Conservation (phyloP, 139 green algal species). For the Chlamydomonas sp. region DNA sequence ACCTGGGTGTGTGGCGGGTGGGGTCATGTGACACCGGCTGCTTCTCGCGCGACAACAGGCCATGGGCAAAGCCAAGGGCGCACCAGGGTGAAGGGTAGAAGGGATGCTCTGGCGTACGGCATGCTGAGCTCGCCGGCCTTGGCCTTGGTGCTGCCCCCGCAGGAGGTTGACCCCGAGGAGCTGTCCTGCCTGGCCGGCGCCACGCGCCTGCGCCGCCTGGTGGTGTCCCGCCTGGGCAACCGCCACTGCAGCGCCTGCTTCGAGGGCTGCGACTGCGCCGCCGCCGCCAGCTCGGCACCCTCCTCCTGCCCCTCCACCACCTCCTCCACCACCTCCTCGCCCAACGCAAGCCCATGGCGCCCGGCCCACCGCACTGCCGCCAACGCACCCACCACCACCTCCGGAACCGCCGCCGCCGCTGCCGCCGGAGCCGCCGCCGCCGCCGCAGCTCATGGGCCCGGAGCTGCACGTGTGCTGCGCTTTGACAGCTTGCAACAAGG, state of each 20-base stretch:
- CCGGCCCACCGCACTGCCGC: too few species aligned
- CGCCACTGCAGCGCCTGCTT: constrained; percentile 28
- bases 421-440: too few species aligned
- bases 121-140: too few species aligned
- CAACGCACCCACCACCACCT: too few species aligned
- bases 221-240: constrained; percentile 34
- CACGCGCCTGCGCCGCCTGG: constrained; percentile 15
- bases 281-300: neutral
- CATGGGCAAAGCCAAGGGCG: too few species aligned
- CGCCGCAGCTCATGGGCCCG: too few species aligned
- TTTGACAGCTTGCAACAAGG: too few species aligned
- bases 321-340: neutral
- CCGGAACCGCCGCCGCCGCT: too few species aligned
- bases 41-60: too few species aligned
- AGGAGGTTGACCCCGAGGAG: constrained; percentile 33
- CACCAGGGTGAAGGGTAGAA: neutral
- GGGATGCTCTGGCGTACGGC: neutral
- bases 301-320: constrained; percentile 5
- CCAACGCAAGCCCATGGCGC: too few species aligned
- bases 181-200: constrained; percentile 29
- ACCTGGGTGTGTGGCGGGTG: neutral
- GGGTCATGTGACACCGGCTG: too few species aligned
- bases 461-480: too few species aligned
- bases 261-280: constrained; percentile 32
- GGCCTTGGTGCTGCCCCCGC: neutral